phyloP scores from a whole-genome alignment of 176 grass and related monocot genomes.

The Olyra latifolia region DNA sequence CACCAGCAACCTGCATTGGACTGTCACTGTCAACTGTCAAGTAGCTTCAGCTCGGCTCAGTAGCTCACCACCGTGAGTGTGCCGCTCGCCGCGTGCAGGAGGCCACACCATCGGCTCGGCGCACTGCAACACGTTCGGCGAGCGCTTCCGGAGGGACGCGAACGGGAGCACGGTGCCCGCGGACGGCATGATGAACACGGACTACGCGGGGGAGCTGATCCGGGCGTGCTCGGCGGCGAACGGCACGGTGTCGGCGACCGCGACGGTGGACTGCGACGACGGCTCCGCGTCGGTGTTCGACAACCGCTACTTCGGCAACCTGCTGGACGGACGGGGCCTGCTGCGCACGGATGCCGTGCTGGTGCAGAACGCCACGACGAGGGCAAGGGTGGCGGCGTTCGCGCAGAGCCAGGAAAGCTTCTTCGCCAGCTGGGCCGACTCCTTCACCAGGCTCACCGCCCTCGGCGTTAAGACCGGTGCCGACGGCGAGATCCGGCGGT shows the following conservation, averaged over 20 bases:
- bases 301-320: constrained; percentile 83
- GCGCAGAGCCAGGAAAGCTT: constrained; percentile 68
- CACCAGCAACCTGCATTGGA: neutral
- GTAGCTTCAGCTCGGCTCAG: neutral
- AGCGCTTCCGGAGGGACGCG: constrained; percentile 65
- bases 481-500: constrained; percentile 68
- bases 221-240: constrained; percentile 47
- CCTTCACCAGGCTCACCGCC: constrained; percentile 65
- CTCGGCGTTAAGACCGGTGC: constrained; percentile 67
- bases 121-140: constrained; percentile 89
- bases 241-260: constrained; percentile 16
- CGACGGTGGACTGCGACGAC: constrained; percentile 63
- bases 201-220: constrained; percentile 69
- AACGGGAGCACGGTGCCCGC: constrained; percentile 65
- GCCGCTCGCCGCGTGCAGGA: constrained; percentile 36
- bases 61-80: no score
- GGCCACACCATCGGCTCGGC: constrained; percentile 86
- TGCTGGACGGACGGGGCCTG: constrained; percentile 65
- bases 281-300: constrained; percentile 70
- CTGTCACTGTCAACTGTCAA: no score
- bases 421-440: constrained; percentile 72
- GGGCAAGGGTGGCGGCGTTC: constrained; percentile 52
- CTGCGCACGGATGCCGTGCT: constrained; percentile 81
- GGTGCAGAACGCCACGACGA: constrained; percentile 56
- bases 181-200: constrained; percentile 65